Percentiles rank a stretch among this genome's conserved stretches.
Conservation (phyloP, 306 rosid genomes). For the apple (Malus domestica) region ASM211411v1 NC_041798.1:30427501-30428000, state of each 20-base stretch:
- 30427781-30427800: not conserved
- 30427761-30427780: not conserved
- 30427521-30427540: not conserved
- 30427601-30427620: not conserved
- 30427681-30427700: not conserved
- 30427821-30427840: too few relatives aligned
- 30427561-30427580: not conserved
- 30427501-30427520: not conserved
- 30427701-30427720: not conserved
- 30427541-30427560: not conserved
- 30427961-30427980: too few relatives aligned
- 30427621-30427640: not conserved
- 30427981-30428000: too few relatives aligned
- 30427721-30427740: not conserved
- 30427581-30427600: not conserved
- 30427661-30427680: conserved; percentile 16
- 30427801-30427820: not conserved
- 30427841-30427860: too few relatives aligned
- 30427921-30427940: too few relatives aligned
- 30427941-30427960: too few relatives aligned
- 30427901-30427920: too few relatives aligned
- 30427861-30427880: too few relatives aligned
- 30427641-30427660: not conserved
- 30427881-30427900: too few relatives aligned
- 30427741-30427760: too few relatives aligned